Evolutionary conservation across 2,329 filamentous ascomycete genomes (phyloP).

Genomic region (Clonostachys byssicola): DNA sequence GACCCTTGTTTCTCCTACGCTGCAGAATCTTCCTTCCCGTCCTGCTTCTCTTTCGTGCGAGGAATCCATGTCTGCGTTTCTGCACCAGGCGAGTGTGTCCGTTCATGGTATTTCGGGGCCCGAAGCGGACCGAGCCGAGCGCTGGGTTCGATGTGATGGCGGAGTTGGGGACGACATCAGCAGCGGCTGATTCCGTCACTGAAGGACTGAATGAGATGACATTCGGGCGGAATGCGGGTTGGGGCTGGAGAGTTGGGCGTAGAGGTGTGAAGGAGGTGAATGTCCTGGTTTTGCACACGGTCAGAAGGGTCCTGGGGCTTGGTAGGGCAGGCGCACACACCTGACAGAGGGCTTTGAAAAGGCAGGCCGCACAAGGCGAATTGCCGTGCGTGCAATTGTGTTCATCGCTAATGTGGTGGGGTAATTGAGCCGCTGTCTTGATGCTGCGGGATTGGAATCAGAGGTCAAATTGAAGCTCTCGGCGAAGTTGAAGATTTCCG

Average conservation of each 20-base stretch:
- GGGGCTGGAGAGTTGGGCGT: conserved; percentile 37
- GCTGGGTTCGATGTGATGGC: conserved; percentile 49
- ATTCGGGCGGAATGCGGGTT: conserved; percentile 20
- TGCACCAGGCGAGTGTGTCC: conserved; percentile 49
- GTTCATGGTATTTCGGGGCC: conserved; percentile 54
- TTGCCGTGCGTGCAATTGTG: too few relatives aligned
- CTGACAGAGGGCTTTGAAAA: too few relatives aligned
- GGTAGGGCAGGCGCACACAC: too few relatives aligned
- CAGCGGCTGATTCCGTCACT: conserved; percentile 10
- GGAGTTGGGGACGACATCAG: conserved; percentile 39
- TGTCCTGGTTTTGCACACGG: conserved; percentile 19
- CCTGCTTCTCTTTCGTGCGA: conserved; percentile 43
- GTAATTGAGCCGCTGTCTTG: too few relatives aligned
- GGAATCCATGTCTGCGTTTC: conserved; percentile 56
- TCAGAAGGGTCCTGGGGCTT: too few relatives aligned
- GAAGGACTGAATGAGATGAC: conserved; percentile 18
- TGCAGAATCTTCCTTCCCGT: conserved; percentile 48
- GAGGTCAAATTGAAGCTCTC: too few relatives aligned
- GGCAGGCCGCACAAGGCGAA: too few relatives aligned
- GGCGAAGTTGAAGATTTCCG: too few relatives aligned
- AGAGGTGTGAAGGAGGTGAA: conserved; percentile 46
- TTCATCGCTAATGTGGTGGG: too few relatives aligned
- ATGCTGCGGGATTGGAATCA: too few relatives aligned
- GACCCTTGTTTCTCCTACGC: conserved; percentile 48
- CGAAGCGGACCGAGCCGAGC: conserved; percentile 50